A percentile compares a stretch with the other conserved stretches of the same genome.
phyloP scores from a whole-genome alignment of 371 early-diverging fungal genomes.

The Syncephalis fuscata region DNA sequence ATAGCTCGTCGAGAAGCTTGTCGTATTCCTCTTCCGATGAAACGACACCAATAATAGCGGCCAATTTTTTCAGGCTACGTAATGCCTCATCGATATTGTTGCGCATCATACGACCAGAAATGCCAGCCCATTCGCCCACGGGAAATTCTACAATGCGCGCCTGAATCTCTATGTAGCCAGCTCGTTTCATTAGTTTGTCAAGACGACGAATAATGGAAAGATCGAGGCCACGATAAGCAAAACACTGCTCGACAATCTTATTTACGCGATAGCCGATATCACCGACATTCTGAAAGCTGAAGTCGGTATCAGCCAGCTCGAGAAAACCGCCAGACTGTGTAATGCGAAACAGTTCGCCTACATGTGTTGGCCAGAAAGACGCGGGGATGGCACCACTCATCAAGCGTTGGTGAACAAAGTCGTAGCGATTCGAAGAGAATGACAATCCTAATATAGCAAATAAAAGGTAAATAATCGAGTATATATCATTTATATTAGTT shows the following conservation, averaged over 20 bases:
- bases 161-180: no score
- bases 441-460: conserved; percentile 10
- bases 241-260: background rate
- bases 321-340: conserved; percentile 25
- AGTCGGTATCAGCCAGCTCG: conserved; percentile 22
- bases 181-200: no score
- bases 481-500: background rate
- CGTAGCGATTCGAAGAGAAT: conserved; percentile 16
- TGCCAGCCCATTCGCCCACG: no score
- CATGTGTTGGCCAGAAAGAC: conserved; percentile 9
- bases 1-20: no score
- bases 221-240: no score
- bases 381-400: conserved; percentile 13
- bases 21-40: no score
- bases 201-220: no score
- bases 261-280: conserved; percentile 12
- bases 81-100: no score
- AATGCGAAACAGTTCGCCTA: conserved; percentile 20
- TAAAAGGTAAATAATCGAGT: conserved; percentile 10
- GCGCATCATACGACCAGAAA: no score
- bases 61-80: no score
- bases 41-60: no score
- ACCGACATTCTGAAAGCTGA: conserved; percentile 10
- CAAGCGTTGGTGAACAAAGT: conserved; percentile 15
- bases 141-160: no score